Evolutionary conservation across 495 filamentous ascomycete genomes (phyloP), one percentile per base, ranked within the genome.

Genomic region (Penicillium robsamsonii): DNA sequence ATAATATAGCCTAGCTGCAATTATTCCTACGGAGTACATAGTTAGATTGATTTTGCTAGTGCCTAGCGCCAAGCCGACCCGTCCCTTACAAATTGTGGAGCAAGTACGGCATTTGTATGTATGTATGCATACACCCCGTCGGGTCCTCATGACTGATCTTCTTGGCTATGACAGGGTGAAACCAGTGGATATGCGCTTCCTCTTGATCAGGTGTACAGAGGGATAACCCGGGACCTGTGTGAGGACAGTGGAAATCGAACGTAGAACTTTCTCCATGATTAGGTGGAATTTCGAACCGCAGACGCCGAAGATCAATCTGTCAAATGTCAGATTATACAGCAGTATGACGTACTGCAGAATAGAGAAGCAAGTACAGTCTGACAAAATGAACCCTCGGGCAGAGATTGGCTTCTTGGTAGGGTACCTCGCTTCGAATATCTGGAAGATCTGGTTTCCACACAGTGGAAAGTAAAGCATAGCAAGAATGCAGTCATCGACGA

Each of bases 391-490:
- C 22, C 47, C 10, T 5, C 22, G 22, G 8, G 22, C 17, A 13
- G 11, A 50, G 20, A 22, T 50, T 22, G 22, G 47, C 6, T 50
- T 50, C 15, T 3, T 50, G 1, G 20, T 50, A 4, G 11, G 47
- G 1, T 50, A 38, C 37, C 13, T 37, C 13, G 11, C 10, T 5
- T 35, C 22, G 20, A 50, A 50, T 38, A 38, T 50, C 10, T 50
- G 24, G 18, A 50, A n/a, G 9, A 38, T 50, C 12, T 50, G 15
- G 47, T 50, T 50, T 27, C 47, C 22, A 10, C 24, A 50, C 13
- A 24, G 12, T 50, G 24, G 33, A n/a, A 50, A 50, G 31, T 50
- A 0, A 37, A 22, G 11, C 5, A 24, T 11, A 20, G 38, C 3
- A 18, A 10, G 7, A 20, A 50, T 27, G 18, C 13, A 13, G 22